Percentiles rank a stretch among this genome's conserved stretches.
Conservation (phyloP, 75 land plant genomes). For the Cunninghamia lanceolata region DNA sequence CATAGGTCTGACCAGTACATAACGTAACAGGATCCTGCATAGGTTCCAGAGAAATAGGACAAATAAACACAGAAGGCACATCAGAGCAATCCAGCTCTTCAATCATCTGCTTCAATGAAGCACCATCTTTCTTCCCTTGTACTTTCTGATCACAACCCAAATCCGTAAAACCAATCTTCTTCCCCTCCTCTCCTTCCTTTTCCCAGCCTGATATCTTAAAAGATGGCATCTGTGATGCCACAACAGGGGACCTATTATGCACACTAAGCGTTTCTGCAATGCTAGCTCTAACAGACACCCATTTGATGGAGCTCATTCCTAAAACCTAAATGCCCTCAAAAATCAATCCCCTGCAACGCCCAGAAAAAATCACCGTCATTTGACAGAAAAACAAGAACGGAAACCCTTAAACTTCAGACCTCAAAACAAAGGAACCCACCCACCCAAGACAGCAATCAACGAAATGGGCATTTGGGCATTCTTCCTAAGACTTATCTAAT, state of each 20-base stretch:
- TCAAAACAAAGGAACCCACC: neutral
- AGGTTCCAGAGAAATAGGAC: slow-evolving; percentile 77
- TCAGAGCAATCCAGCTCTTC: slow-evolving; percentile 44
- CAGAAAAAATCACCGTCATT: slow-evolving; percentile 1
- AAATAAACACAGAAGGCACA: slow-evolving; percentile 73
- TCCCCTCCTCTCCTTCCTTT: slow-evolving; percentile 16
- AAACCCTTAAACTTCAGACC: neutral
- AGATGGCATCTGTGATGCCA: slow-evolving; percentile 37
- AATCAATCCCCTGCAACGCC: neutral
- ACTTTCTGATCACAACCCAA: slow-evolving; percentile 37
- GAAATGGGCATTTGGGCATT: neutral
- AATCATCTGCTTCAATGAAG: slow-evolving; percentile 46
- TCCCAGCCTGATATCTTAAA: slow-evolving; percentile 26
- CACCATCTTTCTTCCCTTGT: slow-evolving; percentile 17
- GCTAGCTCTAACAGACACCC: slow-evolving; percentile 15
- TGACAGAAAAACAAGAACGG: neutral
- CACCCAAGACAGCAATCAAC: no score
- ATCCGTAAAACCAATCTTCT: slow-evolving; percentile 32
- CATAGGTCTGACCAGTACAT: slow-evolving; percentile 82
- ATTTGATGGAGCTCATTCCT: slow-evolving; percentile 14
- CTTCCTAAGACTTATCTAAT: neutral
- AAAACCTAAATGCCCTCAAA: neutral
- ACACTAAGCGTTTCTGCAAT: slow-evolving; percentile 11
- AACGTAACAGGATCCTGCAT: slow-evolving; percentile 85
- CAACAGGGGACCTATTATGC: neutral